phyloP scores from a whole-genome alignment of 2,329 filamentous ascomycete genomes.

The Hymenoscyphus repandus region DNA sequence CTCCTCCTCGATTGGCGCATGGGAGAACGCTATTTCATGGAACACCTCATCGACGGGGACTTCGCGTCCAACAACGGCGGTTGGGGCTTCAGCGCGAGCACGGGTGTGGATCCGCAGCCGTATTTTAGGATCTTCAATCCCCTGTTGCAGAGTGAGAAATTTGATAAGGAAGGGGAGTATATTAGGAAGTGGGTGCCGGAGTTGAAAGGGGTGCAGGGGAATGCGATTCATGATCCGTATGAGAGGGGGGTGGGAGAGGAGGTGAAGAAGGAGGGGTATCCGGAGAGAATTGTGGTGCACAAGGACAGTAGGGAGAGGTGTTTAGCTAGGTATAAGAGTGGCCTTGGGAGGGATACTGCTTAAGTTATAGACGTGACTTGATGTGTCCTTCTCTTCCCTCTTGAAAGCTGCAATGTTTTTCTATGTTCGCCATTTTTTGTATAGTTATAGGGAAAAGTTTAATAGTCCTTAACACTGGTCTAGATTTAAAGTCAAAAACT shows the following conservation, averaged over 20 bases:
- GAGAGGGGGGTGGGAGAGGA: slow-evolving; percentile 51
- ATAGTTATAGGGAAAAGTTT: too few relatives aligned
- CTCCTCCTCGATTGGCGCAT: slow-evolving; percentile 78
- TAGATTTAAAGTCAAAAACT: too few relatives aligned
- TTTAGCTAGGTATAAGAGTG: slow-evolving; percentile 65
- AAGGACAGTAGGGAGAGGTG: slow-evolving; percentile 62
- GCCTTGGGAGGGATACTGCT: slow-evolving; percentile 22
- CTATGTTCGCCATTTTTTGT: too few relatives aligned
- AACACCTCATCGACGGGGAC: slow-evolving; percentile 43
- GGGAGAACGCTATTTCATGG: slow-evolving; percentile 80
- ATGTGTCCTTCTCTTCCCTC: not conserved
- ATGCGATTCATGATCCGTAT: slow-evolving; percentile 79
- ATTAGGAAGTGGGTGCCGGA: slow-evolving; percentile 82
- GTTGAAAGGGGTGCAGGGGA: slow-evolving; percentile 55
- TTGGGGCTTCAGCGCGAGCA: slow-evolving; percentile 49
- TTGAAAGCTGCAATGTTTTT: not conserved
- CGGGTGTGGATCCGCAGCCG: slow-evolving; percentile 78
- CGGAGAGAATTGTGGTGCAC: slow-evolving; percentile 70
- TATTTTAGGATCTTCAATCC: slow-evolving; percentile 93
- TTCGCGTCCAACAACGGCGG: slow-evolving; percentile 33
- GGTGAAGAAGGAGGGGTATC: slow-evolving; percentile 66
- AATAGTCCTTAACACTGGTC: too few relatives aligned
- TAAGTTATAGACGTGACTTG: not conserved
- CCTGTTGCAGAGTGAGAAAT: slow-evolving; percentile 77
- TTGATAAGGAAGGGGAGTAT: slow-evolving; percentile 72